Base-by-base conservation (phyloP, 495 filamentous ascomycete species). In the Bathelium albidoporum region DNA sequence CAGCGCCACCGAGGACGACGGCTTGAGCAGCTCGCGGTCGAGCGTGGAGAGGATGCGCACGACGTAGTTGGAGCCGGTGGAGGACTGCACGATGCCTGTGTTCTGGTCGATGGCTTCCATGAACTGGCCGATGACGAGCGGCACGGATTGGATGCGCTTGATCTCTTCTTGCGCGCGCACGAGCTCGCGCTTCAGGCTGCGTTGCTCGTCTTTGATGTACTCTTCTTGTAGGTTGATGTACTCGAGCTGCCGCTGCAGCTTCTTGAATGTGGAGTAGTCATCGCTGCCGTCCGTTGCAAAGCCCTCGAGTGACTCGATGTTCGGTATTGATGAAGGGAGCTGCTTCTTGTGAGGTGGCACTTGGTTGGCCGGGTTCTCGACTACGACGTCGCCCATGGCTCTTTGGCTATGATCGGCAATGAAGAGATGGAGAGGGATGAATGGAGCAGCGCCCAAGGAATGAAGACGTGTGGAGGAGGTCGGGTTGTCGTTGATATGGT, bases 81-180 rank as follows among this genome's bases (percentile, higher is more conserved):
- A 96, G 43, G 91, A 96, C 74, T 97, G 95, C 55, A 98, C 94
- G 68, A 98, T 98, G 63, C 95, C 95, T 65, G 95, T 98, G 73
- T 97, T 98, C 74, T 98, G 95, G 77, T 98, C 94, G 70, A 98
- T 98, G 59, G 94, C 94, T 78, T 98, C 94, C 94, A 98, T 98
- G 75, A 98, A 98, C 78, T 98, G 94, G 58, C 94, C 94, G 74
- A 98, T 98, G 62, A 98, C 94, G 69, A 98, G 76, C 1, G 94
- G 94, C 32, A 98, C 94, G 75, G 91, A 96, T 76, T 98, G 94
- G 74, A 98, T 98, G 65, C 94, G 86, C 81, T 98, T 98, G 78
- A 98, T 98, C 80, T 98, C 94, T 76, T 98, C 94, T 75, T 98
- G 94, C 67, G 94, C 94, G 61, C 94, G 87, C 44, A 98, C 93